Percentiles rank a stretch among this genome's conserved stretches.
phyloP scores from a whole-genome alignment of 2,329 filamentous ascomycete genomes.

The Westerdykella aurantiaca region DNA sequence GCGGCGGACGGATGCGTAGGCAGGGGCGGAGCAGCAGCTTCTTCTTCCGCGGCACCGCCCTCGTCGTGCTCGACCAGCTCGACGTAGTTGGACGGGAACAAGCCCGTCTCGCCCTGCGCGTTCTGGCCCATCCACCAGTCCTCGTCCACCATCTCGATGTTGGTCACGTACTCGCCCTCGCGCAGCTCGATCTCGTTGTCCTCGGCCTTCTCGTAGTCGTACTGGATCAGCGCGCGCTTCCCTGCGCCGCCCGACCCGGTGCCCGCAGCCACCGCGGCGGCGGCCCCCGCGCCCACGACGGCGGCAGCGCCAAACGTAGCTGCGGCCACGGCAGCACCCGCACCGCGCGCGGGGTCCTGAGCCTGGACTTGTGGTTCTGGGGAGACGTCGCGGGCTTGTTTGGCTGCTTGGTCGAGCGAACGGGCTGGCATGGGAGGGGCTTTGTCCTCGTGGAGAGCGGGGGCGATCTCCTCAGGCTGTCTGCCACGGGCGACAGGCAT shows the following conservation, averaged over 20 bases:
- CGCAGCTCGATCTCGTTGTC: slow-evolving; percentile 91
- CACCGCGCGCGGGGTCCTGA: slow-evolving; percentile 49
- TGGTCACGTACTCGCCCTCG: slow-evolving; percentile 80
- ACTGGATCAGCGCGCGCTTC: slow-evolving; percentile 73
- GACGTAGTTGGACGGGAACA: slow-evolving; percentile 98
- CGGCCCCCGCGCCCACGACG: slow-evolving; percentile 41
- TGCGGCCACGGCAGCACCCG: slow-evolving; percentile 43
- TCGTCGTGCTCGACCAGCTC: slow-evolving; percentile 65
- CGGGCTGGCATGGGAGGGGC: slow-evolving; percentile 57
- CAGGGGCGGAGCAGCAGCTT: slow-evolving; percentile 31
- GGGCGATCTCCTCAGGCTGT: slow-evolving; percentile 47
- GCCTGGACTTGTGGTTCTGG: slow-evolving; percentile 61
- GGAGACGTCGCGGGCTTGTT: slow-evolving; percentile 58
- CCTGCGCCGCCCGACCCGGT: slow-evolving; percentile 45
- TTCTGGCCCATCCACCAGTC: slow-evolving; percentile 99
- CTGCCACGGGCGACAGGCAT: slow-evolving; percentile 70
- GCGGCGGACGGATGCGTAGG: slow-evolving; percentile 40
- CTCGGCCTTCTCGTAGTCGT: slow-evolving; percentile 96
- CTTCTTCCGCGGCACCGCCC: slow-evolving; percentile 44
- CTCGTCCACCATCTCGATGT: slow-evolving; percentile 96
- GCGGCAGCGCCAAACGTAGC: slow-evolving; percentile 40
- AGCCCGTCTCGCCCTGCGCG: slow-evolving; percentile 70
- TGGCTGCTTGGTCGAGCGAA: slow-evolving; percentile 57
- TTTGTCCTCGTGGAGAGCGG: slow-evolving; percentile 38
- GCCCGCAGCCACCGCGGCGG: slow-evolving; percentile 32